Base-by-base conservation (phyloP, 768 basidiomycete species). In the Tricholoma terreum region DNA sequence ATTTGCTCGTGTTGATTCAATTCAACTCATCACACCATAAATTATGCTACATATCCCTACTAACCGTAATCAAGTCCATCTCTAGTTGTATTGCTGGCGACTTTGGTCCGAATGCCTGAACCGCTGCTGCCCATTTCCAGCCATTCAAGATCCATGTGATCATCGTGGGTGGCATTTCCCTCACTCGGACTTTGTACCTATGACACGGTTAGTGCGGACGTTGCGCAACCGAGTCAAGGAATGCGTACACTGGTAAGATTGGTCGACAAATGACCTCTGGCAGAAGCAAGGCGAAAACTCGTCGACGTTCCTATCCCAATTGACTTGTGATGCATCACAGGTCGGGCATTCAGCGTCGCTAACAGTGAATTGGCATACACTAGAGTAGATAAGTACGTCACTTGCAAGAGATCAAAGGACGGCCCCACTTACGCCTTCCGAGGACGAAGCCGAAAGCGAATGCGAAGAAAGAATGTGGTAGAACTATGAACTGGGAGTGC, bases 361-460 rank as follows among this genome's bases (percentile, higher is more conserved):
- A 80, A 65, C 35, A 80, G 59, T 1, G 78, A 80, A 60, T 80
- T 81, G 6, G 76, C 75, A 31, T 78, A 81, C 15, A 80, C 79
- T 81, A 54, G 36, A 49, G 5, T 19, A 45, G 30, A 50, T n/a
- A n/a, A n/a, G 38, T 48, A 36, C 17, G 22, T 50, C 33, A 36
- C 14, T 38, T 30, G 24, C 24, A 55, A n/a, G 27, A 24, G 49
- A 21, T 45, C 48, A 46, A 4, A 34, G 17, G 17, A 24, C 30
- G 31, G 30, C 22, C 19, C 49, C 1, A 67, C 75, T 33, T 59
- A 78, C 80, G 62, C 72, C 82, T 82, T 55, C 81, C 81, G 53
- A 82, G 77, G 31, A 80, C 67, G 57, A 83, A 81, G 63, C 82
- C 81, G 50, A 82, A 73, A 2, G 77, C 78, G 57, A 80, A 72